phyloP scores from a whole-genome alignment of 2,329 filamentous ascomycete species.

The Aspergillus uvarum region DNA sequence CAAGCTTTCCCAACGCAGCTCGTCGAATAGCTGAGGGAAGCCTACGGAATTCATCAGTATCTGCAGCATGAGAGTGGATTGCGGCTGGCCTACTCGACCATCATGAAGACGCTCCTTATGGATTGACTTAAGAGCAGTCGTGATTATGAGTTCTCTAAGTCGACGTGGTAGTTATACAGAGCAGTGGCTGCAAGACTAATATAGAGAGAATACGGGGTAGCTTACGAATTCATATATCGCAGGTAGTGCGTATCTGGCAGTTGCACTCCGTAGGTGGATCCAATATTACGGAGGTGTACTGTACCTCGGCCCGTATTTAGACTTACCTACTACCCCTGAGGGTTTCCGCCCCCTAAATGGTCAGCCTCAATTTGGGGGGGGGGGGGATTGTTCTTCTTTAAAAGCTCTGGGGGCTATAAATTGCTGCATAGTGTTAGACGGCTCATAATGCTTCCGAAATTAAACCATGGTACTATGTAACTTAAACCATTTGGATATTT shows the following conservation, averaged over 20 bases:
- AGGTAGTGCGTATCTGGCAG: neutral
- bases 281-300: neutral
- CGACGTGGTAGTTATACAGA: neutral
- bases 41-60: slow-evolving; percentile 23
- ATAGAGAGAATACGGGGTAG: neutral
- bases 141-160: neutral
- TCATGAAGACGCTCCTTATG: slow-evolving; percentile 10
- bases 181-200: neutral
- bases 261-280: neutral
- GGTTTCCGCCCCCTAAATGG: neutral
- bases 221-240: neutral
- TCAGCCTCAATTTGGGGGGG: neutral
- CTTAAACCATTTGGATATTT: too few species aligned
- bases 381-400: neutral
- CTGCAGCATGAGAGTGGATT: neutral
- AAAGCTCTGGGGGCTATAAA: neutral
- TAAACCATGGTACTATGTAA: too few species aligned
- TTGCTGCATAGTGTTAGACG: neutral
- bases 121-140: neutral
- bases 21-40: slow-evolving; percentile 38
- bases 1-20: slow-evolving; percentile 47
- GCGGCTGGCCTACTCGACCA: slow-evolving; percentile 33
- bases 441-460: too few species aligned
- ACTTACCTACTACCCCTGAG: neutral
- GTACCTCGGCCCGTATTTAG: neutral